These are phyloP conservation scores for Porphyra umbilicalis DNA, from an alignment of 31 red algal genomes.

Conservation along the genomic window DNA sequence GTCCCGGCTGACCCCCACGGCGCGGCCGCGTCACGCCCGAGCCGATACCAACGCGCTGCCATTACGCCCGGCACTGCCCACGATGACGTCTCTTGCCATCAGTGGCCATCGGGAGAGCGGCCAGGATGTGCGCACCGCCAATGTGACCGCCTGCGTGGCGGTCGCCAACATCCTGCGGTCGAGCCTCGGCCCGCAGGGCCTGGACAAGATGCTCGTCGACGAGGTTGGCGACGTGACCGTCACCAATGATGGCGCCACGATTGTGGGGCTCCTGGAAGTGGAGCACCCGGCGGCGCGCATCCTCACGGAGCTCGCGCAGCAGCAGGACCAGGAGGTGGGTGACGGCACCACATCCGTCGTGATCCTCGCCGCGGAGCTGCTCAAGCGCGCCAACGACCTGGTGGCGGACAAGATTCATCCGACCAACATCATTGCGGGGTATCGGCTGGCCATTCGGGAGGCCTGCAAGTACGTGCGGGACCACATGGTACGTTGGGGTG, in stretches of 20 bases:
- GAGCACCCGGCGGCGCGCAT: constrained; percentile 96
- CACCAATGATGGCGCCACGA: constrained; percentile 97
- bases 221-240: constrained; percentile 97
- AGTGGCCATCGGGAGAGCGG: constrained; percentile 74
- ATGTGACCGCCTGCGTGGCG: constrained; percentile 95
- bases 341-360: constrained; percentile 98
- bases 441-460: constrained; percentile 85
- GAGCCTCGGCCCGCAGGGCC: constrained; percentile 90
- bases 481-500: constrained; percentile 16
- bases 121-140: constrained; percentile 85
- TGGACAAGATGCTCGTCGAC: constrained; percentile 99
- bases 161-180: constrained; percentile 91
- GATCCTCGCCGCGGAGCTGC: constrained; percentile 90
- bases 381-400: constrained; percentile 86
- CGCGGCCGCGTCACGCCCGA: no score
- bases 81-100: constrained; percentile 28
- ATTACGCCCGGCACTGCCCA: no score
- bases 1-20: no score
- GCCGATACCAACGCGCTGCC: no score
- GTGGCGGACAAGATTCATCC: constrained; percentile 80
- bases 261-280: constrained; percentile 85
- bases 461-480: constrained; percentile 78
- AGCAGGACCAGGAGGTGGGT: constrained; percentile 97
- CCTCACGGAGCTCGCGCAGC: constrained; percentile 79
- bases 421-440: constrained; percentile 89